Evolutionary conservation across 2,329 filamentous ascomycete genomes (phyloP).

Genomic region (Aspergillus sp.): DNA sequence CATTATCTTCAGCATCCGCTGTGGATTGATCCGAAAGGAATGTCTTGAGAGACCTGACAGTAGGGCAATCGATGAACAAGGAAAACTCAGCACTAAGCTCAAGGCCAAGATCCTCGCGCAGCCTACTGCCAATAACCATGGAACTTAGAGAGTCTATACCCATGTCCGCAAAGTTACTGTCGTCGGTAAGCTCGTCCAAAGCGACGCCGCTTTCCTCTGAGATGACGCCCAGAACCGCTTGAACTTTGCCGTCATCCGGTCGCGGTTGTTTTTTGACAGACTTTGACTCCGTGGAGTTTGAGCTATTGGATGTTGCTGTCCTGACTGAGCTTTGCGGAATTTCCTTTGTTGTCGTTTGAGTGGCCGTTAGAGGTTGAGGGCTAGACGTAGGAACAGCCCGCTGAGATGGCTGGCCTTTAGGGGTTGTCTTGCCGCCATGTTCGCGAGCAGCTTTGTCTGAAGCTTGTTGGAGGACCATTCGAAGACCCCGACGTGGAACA

Average conservation of each 20-base stretch:
- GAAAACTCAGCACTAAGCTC: conserved; percentile 4
- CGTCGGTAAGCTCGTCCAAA: conserved; percentile 8
- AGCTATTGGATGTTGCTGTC: not conserved
- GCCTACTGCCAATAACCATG: conserved; percentile 2
- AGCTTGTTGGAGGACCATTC: conserved; percentile 5
- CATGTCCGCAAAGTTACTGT: conserved; percentile 7
- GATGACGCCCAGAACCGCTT: conserved; percentile 3
- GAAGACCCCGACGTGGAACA: conserved; percentile 21
- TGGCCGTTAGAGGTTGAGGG: not conserved
- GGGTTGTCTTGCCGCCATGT: conserved; percentile 10
- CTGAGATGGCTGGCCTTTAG: conserved; percentile 3
- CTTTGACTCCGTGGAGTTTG: not conserved
- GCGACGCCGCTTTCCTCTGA: conserved; percentile 11
- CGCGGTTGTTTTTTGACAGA: not conserved
- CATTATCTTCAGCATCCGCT: not conserved
- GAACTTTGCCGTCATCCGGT: not conserved
- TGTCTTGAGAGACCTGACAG: not conserved
- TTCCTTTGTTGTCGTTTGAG: not conserved
- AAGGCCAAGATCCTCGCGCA: conserved; percentile 11
- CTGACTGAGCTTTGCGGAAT: no score
- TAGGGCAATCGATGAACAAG: not conserved
- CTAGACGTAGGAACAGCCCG: not conserved
- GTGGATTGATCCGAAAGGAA: not conserved
- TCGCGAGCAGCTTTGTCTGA: conserved; percentile 12
- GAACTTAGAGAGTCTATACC: conserved; percentile 12